Evolutionary conservation across 495 filamentous ascomycete genomes (phyloP), one percentile per base, ranked within the genome.

Genomic region (Aspergillus sclerotioniger): DNA sequence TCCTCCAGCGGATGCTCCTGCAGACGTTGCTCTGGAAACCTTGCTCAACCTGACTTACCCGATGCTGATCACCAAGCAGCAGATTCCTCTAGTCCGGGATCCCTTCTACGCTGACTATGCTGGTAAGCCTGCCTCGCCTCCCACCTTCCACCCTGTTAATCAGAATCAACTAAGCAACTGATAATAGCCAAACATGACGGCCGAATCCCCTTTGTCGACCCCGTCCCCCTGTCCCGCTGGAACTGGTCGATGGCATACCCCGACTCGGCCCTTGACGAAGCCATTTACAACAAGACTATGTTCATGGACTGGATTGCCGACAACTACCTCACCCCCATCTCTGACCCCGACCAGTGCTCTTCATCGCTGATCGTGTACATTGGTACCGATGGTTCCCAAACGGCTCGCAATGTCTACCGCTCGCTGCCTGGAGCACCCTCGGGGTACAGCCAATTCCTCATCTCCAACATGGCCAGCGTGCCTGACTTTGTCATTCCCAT

Each of bases 211-310:
- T 85, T 84, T 47, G 66, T 86, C 20, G 75, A 85, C 63, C 83
- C 82, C 0, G 71, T 65, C 0, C 84, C 85, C 0, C 59, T 84
- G 3, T 58, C 71, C 2, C 79, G 85, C 6, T 89, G 84, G 84
- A 71, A 68, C 0, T 87, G 74, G 65, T 84, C 79, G 17, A 76
- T 80, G 53, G 50, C 62, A 1, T 67, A 74, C 41, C 71, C 79
- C 0, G 65, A 69, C 2, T 66, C 67, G 0, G 61, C 79, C 12
- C 61, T 62, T 1, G 63, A 72, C 6, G 57, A 66, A 4, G 80
- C 75, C 16, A 43, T 74, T 29, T 53, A 62, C 6, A 81, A 82
- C 58, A 79, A 78, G 56, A 76, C 75, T 4, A 56, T 76, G 3
- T 87, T 86, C 60, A 75, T 70, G 62, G 54, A 72, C 39, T 87